Conservation (phyloP, 495 filamentous ascomycete species). For the Hypoxylon fuscum region DNA sequence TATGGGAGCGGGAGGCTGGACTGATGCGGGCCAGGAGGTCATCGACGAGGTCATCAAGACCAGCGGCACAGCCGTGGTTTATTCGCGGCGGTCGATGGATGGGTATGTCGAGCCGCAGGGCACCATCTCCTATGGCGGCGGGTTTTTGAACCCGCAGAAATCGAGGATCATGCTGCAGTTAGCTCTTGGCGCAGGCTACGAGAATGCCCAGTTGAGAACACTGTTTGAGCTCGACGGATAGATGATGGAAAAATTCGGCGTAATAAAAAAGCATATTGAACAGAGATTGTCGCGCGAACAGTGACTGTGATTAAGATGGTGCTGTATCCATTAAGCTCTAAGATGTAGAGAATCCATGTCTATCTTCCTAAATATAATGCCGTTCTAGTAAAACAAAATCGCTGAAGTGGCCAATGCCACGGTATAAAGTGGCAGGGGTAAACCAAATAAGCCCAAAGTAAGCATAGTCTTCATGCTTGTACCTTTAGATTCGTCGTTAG, state of each 20-base stretch:
- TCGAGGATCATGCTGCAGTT: constrained; percentile 47
- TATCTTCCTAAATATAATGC: neutral
- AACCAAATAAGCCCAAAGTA: constrained; percentile 6
- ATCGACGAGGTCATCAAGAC: constrained; percentile 33
- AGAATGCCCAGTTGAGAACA: constrained; percentile 23
- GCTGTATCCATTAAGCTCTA: constrained; percentile 6
- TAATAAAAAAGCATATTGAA: neutral
- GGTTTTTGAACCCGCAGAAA: constrained; percentile 50
- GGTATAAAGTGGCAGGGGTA: constrained; percentile 2
- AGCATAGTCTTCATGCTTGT: neutral
- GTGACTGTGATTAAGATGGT: neutral
- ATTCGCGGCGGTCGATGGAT: constrained; percentile 43
- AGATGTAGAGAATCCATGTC: neutral
- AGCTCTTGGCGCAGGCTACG: constrained; percentile 41
- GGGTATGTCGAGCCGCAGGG: constrained; percentile 27
- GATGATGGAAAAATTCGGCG: neutral
- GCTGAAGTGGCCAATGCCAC: constrained; percentile 3
- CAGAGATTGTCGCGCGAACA: neutral
- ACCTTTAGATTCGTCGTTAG: constrained; percentile 20
- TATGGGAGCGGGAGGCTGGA: constrained; percentile 47
- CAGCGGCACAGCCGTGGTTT: constrained; percentile 41
- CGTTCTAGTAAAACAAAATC: constrained; percentile 20
- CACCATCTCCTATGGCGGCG: constrained; percentile 32
- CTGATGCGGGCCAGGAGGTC: constrained; percentile 18
- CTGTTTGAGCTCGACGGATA: constrained; percentile 31